Percentiles rank a stretch among this genome's conserved stretches.
Conservation (phyloP, 2,329 filamentous ascomycete genomes). For the Ceratocystiopsis brevicomis region DNA sequence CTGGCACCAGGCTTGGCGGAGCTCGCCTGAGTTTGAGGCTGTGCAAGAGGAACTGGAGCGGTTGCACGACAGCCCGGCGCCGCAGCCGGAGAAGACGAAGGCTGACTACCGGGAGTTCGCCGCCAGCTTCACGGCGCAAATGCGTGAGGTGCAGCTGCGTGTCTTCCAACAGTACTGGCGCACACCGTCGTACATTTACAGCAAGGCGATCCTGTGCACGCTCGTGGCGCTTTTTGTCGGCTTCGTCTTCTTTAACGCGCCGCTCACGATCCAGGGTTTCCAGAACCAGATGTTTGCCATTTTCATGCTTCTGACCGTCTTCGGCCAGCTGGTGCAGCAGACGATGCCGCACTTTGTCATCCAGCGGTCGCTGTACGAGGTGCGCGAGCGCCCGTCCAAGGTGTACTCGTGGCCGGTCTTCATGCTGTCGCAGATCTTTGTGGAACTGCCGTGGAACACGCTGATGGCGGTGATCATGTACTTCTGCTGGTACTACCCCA, state of each 20-base stretch:
- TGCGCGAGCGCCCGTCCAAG: slow-evolving; percentile 67
- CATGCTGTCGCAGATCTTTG: slow-evolving; percentile 64
- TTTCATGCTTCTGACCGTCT: slow-evolving; percentile 69
- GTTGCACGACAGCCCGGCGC: slow-evolving; percentile 31
- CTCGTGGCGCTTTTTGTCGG: slow-evolving; percentile 57
- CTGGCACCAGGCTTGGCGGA: slow-evolving; percentile 45
- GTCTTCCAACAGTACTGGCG: slow-evolving; percentile 73
- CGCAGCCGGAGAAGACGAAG: slow-evolving; percentile 21
- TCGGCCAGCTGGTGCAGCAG: slow-evolving; percentile 60
- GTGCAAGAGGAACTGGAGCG: slow-evolving; percentile 39
- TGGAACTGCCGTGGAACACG: slow-evolving; percentile 78
- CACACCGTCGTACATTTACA: slow-evolving; percentile 74
- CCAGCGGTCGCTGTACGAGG: slow-evolving; percentile 67
- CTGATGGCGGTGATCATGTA: slow-evolving; percentile 45
- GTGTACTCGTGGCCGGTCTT: slow-evolving; percentile 75
- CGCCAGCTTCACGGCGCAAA: slow-evolving; percentile 49
- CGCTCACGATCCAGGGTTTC: slow-evolving; percentile 55
- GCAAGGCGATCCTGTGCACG: slow-evolving; percentile 51
- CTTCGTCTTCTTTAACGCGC: slow-evolving; percentile 58
- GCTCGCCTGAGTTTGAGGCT: slow-evolving; percentile 33
- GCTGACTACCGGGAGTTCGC: slow-evolving; percentile 51
- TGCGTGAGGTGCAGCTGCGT: slow-evolving; percentile 47
- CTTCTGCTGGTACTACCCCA: slow-evolving; percentile 66
- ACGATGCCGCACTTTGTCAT: slow-evolving; percentile 76
- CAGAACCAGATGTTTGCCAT: slow-evolving; percentile 78